Percentiles rank a stretch among this genome's conserved stretches.
phyloP scores from a whole-genome alignment of 306 rosid species.

The Inga laurina region DNA sequence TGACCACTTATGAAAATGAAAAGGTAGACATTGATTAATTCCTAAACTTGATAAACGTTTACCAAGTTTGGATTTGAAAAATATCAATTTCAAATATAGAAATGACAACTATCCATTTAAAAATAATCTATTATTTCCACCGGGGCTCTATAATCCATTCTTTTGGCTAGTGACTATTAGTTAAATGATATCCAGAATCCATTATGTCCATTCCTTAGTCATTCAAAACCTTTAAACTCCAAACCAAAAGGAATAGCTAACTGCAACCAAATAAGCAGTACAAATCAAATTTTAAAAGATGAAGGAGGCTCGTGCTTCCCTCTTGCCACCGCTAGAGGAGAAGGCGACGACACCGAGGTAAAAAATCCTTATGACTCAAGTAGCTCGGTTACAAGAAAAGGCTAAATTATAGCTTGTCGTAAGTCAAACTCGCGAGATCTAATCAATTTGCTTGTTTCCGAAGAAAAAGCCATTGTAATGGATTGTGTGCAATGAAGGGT shows the following conservation, averaged over 20 bases:
- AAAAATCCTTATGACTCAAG: not conserved
- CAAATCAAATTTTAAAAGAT: not conserved
- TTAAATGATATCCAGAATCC: too few species aligned
- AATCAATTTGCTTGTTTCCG: too few species aligned
- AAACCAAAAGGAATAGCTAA: not conserved
- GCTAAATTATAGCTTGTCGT: not conserved
- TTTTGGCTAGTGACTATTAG: too few species aligned
- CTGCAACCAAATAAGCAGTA: not conserved
- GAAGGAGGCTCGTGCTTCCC: not conserved
- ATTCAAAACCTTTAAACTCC: not conserved
- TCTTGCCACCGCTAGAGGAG: not conserved
- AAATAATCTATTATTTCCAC: too few species aligned
- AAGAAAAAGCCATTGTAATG: not conserved
- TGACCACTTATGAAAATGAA: too few species aligned
- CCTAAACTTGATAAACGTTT: too few species aligned
- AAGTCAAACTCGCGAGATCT: not conserved
- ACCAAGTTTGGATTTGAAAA: too few species aligned
- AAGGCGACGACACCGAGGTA: too few species aligned
- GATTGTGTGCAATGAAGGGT: not conserved
- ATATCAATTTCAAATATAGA: too few species aligned
- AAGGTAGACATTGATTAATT: too few species aligned
- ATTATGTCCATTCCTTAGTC: not conserved
- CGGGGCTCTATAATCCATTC: too few species aligned
- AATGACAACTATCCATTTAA: too few species aligned
- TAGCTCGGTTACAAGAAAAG: constrained; percentile 5